Percentiles rank a stretch among this genome's conserved stretches.
Conservation (phyloP, 2,329 filamentous ascomycete species). For the Penicillium oxalicum region DNA sequence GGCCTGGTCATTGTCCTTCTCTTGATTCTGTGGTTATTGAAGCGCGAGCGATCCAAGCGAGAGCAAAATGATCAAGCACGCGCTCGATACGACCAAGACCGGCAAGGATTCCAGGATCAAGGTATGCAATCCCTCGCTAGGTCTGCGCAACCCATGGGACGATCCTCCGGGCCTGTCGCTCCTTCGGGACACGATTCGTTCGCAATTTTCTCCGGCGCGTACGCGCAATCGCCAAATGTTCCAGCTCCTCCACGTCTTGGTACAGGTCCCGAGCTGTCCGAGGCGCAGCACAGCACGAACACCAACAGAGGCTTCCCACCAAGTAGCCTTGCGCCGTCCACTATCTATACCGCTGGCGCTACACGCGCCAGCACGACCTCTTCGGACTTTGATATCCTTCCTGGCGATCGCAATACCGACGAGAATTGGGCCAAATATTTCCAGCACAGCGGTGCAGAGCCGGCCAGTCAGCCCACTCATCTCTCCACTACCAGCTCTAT, state of each 20-base stretch:
- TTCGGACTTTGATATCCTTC: constrained; percentile 10
- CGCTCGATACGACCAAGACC: constrained; percentile 53
- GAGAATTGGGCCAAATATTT: constrained; percentile 48
- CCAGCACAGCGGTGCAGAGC: constrained; percentile 28
- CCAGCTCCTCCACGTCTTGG: constrained; percentile 20
- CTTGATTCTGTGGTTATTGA: constrained; percentile 61
- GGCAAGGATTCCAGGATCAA: constrained; percentile 41
- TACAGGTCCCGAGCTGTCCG: constrained; percentile 16
- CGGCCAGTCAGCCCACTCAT: constrained; percentile 23
- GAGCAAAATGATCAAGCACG: constrained; percentile 41
- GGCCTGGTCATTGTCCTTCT: constrained; percentile 67
- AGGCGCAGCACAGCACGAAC: constrained; percentile 18
- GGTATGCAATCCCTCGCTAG: constrained; percentile 40
- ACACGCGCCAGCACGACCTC: constrained; percentile 14
- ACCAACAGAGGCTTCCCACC: constrained; percentile 28
- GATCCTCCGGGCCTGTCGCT: constrained; percentile 34
- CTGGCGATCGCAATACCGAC: constrained; percentile 40
- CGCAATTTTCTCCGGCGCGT: constrained; percentile 37
- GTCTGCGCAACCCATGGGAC: constrained; percentile 42
- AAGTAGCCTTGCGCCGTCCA: constrained; percentile 19
- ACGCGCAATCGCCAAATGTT: constrained; percentile 27
- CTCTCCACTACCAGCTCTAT: constrained; percentile 22
- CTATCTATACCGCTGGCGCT: constrained; percentile 16
- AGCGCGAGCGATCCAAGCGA: constrained; percentile 47
- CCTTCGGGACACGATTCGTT: constrained; percentile 34